These are phyloP conservation scores for Dendrobium nobile DNA, from an alignment of 106 monocot species.

Conservation along the genomic window DNA sequence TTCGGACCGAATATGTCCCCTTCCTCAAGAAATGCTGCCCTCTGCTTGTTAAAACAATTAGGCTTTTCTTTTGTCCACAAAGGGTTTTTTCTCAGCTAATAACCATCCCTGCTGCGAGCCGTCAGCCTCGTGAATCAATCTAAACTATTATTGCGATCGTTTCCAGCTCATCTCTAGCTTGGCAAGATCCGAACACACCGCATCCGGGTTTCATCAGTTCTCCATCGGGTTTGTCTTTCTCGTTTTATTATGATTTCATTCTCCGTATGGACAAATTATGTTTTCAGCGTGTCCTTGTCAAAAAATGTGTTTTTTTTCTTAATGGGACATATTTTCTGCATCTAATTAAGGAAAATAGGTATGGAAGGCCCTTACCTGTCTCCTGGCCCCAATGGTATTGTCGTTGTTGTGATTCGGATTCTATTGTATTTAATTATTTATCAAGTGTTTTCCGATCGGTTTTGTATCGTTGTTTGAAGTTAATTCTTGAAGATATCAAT, in stretches of 20 bases:
- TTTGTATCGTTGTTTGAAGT: neutral
- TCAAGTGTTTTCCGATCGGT: neutral
- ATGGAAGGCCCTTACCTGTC: neutral
- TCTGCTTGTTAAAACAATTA: neutral
- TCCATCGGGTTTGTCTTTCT: conserved; percentile 5
- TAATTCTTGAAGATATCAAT: neutral
- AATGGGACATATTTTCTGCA: neutral
- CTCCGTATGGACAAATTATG: neutral
- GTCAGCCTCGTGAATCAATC: neutral
- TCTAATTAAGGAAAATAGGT: neutral
- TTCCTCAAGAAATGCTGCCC: neutral
- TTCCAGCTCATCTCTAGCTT: neutral
- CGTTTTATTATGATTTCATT: neutral
- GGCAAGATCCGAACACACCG: neutral
- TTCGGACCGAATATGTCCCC: neutral
- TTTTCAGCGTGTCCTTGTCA: neutral
- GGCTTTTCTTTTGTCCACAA: neutral
- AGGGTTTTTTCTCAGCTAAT: neutral
- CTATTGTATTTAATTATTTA: neutral
- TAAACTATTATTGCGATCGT: conserved; percentile 1
- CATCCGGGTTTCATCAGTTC: neutral
- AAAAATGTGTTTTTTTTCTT: no score
- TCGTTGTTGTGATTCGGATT: neutral
- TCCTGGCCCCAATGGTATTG: neutral
- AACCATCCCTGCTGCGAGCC: neutral